These are phyloP conservation scores for Amanita polypyramis DNA, from an alignment of 768 basidiomycete genomes.

Conservation along the genomic window DNA sequence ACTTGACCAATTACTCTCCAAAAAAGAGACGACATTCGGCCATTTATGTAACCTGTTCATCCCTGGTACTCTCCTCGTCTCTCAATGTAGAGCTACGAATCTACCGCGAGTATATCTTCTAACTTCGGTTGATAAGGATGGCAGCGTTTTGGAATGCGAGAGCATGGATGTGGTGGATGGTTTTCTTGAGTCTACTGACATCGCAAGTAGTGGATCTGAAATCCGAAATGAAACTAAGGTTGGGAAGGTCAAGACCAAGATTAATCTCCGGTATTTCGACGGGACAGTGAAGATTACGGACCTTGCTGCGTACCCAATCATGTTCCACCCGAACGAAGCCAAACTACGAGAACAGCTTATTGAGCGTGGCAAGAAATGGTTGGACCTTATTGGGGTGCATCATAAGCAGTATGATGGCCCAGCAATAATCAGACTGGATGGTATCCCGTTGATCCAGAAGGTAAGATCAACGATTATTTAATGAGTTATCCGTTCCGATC, in stretches of 20 bases:
- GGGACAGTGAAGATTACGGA: constrained; percentile 41
- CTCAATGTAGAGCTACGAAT: constrained; percentile 42
- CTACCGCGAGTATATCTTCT: constrained; percentile 41
- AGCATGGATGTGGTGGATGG: constrained; percentile 41
- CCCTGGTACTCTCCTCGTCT: constrained; percentile 39
- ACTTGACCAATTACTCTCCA: constrained; percentile 36
- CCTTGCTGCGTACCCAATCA: constrained; percentile 42
- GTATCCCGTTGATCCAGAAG: constrained; percentile 36
- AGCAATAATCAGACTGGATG: constrained; percentile 27
- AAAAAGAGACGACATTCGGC: constrained; percentile 48
- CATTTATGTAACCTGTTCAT: constrained; percentile 46
- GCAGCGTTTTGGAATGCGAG: constrained; percentile 38
- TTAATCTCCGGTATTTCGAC: constrained; percentile 32
- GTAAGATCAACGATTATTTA: constrained; percentile 20
- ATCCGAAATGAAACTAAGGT: constrained; percentile 11
- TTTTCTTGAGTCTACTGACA: constrained; percentile 1
- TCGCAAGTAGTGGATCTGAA: neutral
- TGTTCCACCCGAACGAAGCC: constrained; percentile 36
- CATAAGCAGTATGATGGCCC: constrained; percentile 49
- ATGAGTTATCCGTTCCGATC: neutral
- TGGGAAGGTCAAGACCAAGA: constrained; percentile 28
- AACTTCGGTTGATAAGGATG: constrained; percentile 23
- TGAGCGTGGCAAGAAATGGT: constrained; percentile 49
- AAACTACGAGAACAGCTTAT: constrained; percentile 29
- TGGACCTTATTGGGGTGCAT: constrained; percentile 38